These are phyloP conservation scores for Penicillium goetzii DNA, from an alignment of 495 filamentous ascomycete genomes.

Conservation along the genomic window DNA sequence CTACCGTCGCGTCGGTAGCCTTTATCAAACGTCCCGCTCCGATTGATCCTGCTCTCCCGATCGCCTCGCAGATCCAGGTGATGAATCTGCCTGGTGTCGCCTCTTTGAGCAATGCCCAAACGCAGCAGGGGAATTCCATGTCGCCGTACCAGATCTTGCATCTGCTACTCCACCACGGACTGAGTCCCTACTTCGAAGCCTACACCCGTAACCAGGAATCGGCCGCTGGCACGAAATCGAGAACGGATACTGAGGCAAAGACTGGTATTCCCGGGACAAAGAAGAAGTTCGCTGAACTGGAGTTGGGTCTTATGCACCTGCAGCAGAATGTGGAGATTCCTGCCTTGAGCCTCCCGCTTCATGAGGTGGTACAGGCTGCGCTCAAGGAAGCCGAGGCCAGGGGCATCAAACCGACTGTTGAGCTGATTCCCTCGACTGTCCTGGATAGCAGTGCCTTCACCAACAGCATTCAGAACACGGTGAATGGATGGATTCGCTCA, in stretches of 20 bases:
- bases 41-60: constrained; percentile 76
- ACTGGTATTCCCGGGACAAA: constrained; percentile 95
- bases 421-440: constrained; percentile 71
- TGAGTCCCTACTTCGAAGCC: constrained; percentile 95
- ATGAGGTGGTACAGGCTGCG: constrained; percentile 82
- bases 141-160: constrained; percentile 93
- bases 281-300: constrained; percentile 92
- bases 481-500: constrained; percentile 97
- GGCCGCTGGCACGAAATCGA: constrained; percentile 62
- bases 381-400: constrained; percentile 72
- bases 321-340: constrained; percentile 99
- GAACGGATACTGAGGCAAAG: constrained; percentile 83
- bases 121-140: constrained; percentile 67
- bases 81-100: constrained; percentile 85
- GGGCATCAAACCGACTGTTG: constrained; percentile 67
- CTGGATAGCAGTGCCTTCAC: constrained; percentile 86
- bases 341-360: constrained; percentile 79
- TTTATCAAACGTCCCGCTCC: constrained; percentile 87
- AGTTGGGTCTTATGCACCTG: constrained; percentile 83
- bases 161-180: constrained; percentile 80
- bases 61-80: constrained; percentile 85
- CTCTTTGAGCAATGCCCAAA: constrained; percentile 61
- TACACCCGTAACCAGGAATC: constrained; percentile 83
- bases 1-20: constrained; percentile 80
- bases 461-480: constrained; percentile 89